Evolutionary conservation across 148 eudicot genomes (phyloP), one percentile per base, ranked within the genome.

Genomic region (Dysphania ambrosioides): DNA sequence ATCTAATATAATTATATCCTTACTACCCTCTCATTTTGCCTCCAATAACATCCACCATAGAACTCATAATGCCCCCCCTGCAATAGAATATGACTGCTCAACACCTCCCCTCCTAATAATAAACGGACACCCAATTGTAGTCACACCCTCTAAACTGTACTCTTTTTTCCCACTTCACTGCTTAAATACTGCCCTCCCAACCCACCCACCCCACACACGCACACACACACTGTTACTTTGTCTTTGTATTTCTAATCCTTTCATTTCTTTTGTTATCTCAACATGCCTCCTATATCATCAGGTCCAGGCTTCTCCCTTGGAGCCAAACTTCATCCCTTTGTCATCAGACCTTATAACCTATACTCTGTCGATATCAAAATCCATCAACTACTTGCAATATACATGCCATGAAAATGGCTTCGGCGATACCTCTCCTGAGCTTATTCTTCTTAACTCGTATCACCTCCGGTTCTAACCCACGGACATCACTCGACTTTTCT

Each of bases 341-440:
- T 34, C 67, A 19, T 34, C 21, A 29, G 13, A 30, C 31, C 40
- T 57, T 29, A 16, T 35, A 1, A 15, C 1, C 29, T 27, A 64
- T 26, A 19, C 61, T 8, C 35, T 56, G 42, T 18, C 66, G 19
- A 40, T 9, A 53, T 34, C 30, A 26, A 3, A 63, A 38, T 23
- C 35, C 41, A 4, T 65, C 63, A 15, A 58, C 38, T 47, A 47
- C 5, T 47, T 13, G 21, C 3, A 5, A 36, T 69, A 29, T 12
- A 27, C 13, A 31, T 35, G 61, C 27, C 66, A 41, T 89, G 86
- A 85, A 41, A n/a, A 35, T 11, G 24, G n/a, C 56, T 31, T 30
- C 34, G 90, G 82, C 82, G 84, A 74, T 89, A 86, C 78, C 93
- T 84, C 93, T 84, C 83, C 83, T 89, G 93, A 89, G 93, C 93